These are phyloP conservation scores for Alternaria alternata DNA, from an alignment of 2,329 filamentous ascomycete genomes.

Conservation along the genomic window DNA sequence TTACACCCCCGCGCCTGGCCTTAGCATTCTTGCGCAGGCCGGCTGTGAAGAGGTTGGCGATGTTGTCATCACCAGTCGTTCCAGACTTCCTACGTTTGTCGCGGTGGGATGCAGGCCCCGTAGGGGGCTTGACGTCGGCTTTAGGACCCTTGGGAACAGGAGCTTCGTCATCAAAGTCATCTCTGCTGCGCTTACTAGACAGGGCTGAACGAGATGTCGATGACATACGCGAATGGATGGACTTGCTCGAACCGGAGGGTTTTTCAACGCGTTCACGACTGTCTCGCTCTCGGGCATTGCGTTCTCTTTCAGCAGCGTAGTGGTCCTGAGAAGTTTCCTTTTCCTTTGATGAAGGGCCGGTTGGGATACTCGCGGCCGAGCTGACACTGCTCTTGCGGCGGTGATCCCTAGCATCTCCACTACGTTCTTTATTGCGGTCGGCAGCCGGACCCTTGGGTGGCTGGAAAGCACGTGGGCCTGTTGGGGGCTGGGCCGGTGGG, in stretches of 20 bases:
- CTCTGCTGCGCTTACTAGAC: constrained; percentile 39
- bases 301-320: constrained; percentile 74
- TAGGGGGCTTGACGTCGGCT: constrained; percentile 31
- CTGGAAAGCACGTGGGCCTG: constrained; percentile 46
- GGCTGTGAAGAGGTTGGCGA: constrained; percentile 41
- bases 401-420: constrained; percentile 24
- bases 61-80: constrained; percentile 32
- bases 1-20: constrained; percentile 42
- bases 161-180: constrained; percentile 33
- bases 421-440: constrained; percentile 41
- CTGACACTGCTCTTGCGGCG: constrained; percentile 30
- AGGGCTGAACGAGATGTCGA: constrained; percentile 27
- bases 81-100: constrained; percentile 43
- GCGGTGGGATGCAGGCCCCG: constrained; percentile 42
- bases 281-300: constrained; percentile 43
- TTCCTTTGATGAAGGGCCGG: constrained; percentile 21
- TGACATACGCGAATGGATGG: constrained; percentile 31
- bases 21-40: constrained; percentile 44
- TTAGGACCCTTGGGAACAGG: constrained; percentile 21
- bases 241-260: constrained; percentile 24
- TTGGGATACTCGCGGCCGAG: constrained; percentile 26
- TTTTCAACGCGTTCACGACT: constrained; percentile 39
- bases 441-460: constrained; percentile 50
- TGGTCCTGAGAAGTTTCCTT: constrained; percentile 55
- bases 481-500: constrained; percentile 48